Evolutionary conservation across 2,329 filamentous ascomycete species (phyloP).

Genomic region (Coniochaeta prunicola): DNA sequence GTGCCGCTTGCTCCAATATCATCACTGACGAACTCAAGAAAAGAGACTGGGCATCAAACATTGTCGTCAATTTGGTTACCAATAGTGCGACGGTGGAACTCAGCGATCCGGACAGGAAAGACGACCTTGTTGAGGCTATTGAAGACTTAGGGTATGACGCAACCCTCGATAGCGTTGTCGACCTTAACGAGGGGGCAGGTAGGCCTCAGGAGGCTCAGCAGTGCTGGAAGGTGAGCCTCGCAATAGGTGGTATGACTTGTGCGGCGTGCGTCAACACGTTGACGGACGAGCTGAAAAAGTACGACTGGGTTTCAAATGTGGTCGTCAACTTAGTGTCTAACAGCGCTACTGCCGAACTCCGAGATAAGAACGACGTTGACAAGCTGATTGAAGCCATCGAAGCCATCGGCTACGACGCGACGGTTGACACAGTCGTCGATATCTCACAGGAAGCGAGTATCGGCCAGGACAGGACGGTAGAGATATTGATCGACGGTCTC

Average conservation of each 20-base stretch:
- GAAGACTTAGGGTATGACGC: constrained; percentile 64
- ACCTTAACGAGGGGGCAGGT: constrained; percentile 23
- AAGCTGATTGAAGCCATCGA: constrained; percentile 48
- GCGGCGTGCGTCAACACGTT: constrained; percentile 60
- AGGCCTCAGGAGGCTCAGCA: constrained; percentile 6
- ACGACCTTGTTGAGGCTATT: constrained; percentile 46
- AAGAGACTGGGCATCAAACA: constrained; percentile 48
- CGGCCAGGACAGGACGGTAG: constrained; percentile 46
- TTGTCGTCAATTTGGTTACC: constrained; percentile 56
- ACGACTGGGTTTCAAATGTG: constrained; percentile 50
- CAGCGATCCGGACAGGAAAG: constrained; percentile 30
- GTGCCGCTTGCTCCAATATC: constrained; percentile 58
- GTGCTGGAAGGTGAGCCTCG: constrained; percentile 44
- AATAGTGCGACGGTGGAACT: constrained; percentile 60
- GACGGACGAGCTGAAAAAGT: constrained; percentile 48
- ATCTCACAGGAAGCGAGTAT: constrained; percentile 21
- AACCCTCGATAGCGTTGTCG: constrained; percentile 42
- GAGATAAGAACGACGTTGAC: constrained; percentile 31
- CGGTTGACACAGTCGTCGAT: constrained; percentile 42
- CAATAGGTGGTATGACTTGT: constrained; percentile 69
- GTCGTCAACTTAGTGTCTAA: constrained; percentile 60
- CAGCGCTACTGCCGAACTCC: constrained; percentile 55
- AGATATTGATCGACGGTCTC: constrained; percentile 63
- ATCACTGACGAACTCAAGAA: constrained; percentile 56
- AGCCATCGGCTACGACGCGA: constrained; percentile 59